These are phyloP conservation scores for Avena sativa DNA, from an alignment of 176 grass and related monocot species.

Conservation along the genomic window DNA sequence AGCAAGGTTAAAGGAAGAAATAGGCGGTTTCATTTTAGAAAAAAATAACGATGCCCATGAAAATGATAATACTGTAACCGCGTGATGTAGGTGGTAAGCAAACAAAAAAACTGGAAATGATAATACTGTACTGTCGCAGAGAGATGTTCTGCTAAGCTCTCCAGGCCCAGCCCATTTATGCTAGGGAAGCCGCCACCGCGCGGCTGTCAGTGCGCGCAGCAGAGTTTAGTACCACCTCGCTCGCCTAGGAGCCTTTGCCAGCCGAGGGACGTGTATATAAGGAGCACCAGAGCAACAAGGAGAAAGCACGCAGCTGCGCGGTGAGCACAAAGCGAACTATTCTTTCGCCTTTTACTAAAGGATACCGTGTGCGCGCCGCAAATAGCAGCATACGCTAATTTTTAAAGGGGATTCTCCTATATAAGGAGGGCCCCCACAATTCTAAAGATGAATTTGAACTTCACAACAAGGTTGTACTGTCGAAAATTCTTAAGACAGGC, in stretches of 20 bases:
- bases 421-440: conserved; percentile 13
- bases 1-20: no score
- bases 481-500: no score
- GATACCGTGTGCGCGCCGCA: conserved; percentile 65
- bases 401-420: conserved; percentile 40
- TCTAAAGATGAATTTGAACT: rapidly evolving
- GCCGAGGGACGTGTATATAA: not conserved
- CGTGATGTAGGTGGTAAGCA: no score
- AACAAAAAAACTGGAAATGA: no score
- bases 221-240: conserved; percentile 42
- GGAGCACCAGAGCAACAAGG: rapidly evolving
- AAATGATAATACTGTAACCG: no score
- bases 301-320: conserved; percentile 41
- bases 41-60: no score
- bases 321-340: conserved; percentile 63
- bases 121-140: no score
- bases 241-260: rapidly evolving
- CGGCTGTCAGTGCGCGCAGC: rapidly evolving
- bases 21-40: no score
- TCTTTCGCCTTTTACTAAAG: conserved; percentile 71
- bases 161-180: not conserved
- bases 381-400: conserved; percentile 44
- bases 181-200: not conserved
- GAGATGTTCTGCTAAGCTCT: no score
- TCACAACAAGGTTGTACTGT: no score